Base-by-base conservation (phyloP, 805 yeast genomes). In the Pichia rugopelliculosa region DNA sequence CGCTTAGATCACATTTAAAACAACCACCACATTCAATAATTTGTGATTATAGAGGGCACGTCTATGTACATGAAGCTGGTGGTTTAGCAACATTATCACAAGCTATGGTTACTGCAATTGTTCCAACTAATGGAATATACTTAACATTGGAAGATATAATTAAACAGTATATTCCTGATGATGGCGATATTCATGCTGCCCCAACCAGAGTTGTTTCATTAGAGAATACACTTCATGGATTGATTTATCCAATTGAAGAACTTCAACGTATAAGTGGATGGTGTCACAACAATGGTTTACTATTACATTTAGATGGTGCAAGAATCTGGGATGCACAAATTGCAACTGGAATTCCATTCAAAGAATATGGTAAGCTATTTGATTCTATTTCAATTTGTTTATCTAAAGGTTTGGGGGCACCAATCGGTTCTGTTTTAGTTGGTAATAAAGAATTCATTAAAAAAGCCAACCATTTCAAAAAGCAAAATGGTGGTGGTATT, bases 401-500 rank as follows among this genome's bases (percentile, higher is more conserved):
- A 44, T 87, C 96, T 43, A 90, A 90, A 65, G 83, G 95, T 6
- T 72, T 89, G 59, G 96, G 96, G 50, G 96, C 96, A 1, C 96
- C 97, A 49, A 81, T 90, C 59, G 97, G 97, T 8, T 84, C 95
- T 15, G 79, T 89, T 6, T 72, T 90, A 39, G 96, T 88, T 36
- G 93, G 96, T 36, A 67, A 71, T 41, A 59, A 62, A 36, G 67
- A 69, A 44, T 74, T 80, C 56, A 82, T 88, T 52, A 68, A 71
- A 56, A 81, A 79, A 59, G 87, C 93, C 38, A 82, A 80, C 62
- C 95, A 89, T 67, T 84, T 89, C 70, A 84, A 86, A 56, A 90
- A 90, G 60, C 96, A 90, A 68, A 78, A 79, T 54, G 97, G 97
- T 61, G 96, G 96, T 56, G 96, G 96, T 54, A 79, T 90, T 43